Evolutionary conservation across 139 green algal species (phyloP).

Genomic region (Chara braunii): DNA sequence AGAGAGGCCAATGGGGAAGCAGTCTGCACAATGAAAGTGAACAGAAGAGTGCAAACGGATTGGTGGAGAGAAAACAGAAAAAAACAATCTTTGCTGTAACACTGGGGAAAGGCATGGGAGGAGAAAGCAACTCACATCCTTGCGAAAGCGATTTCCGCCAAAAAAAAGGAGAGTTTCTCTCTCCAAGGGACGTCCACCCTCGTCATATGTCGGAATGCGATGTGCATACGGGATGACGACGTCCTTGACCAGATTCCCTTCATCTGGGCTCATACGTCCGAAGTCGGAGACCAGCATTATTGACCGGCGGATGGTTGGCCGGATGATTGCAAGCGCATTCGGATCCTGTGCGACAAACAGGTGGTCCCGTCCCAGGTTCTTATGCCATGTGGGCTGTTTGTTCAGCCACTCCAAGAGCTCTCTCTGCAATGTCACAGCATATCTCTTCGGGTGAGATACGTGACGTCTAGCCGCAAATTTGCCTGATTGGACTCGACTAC

Average conservation of each 20-base stretch:
- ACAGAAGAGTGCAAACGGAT: no score
- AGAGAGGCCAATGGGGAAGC: no score
- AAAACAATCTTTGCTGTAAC: no score
- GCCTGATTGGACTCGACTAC: no score
- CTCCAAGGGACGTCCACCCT: conserved; percentile 3
- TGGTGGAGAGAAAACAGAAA: no score
- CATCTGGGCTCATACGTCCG: not conserved
- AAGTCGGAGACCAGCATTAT: conserved; percentile 24
- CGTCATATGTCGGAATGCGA: not conserved
- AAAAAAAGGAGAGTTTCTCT: no score
- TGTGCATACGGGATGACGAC: conserved; percentile 17
- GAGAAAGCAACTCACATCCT: no score
- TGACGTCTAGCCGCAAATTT: no score
- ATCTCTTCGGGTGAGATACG: no score
- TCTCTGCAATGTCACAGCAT: not conserved
- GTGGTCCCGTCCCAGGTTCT: conserved; percentile 5
- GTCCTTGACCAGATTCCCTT: conserved; percentile 20
- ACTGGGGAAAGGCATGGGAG: no score
- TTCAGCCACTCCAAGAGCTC: conserved; percentile 15
- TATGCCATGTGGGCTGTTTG: conserved; percentile 3
- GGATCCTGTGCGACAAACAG: conserved; percentile 10
- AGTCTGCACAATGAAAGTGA: no score
- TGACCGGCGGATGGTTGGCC: not conserved
- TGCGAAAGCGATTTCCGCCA: no score
- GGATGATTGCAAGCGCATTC: not conserved